Base-by-base conservation (phyloP, 164 flowering plant genomes). In the Piper betle region DNA sequence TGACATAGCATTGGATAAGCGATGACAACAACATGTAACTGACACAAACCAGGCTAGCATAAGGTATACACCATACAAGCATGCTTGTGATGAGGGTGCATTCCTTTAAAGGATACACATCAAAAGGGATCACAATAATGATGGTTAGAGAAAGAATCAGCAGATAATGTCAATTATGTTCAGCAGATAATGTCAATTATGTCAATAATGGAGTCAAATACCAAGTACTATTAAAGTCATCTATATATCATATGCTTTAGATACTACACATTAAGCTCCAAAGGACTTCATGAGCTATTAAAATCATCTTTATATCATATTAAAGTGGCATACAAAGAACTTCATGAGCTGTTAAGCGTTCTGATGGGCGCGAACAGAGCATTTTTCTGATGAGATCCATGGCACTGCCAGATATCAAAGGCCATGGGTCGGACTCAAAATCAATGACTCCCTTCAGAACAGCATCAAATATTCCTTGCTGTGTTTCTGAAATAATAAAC, bases 391-490 rank as follows among this genome's bases (percentile, higher is more conserved):
- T 94, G 48, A 94, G 87, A 77, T 94, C 97, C 75, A 91, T 94
- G 9, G 95, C 99, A 74, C 99, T 94, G 56, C 83, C 96, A 53
- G 99, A 91, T 62, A 94, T 91, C 48, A 86, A 41, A 39, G 99
- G 99, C 99, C 99, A 94, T 20, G 99, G 99, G 20, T 94, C 97
- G 16, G 99, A 91, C 3, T 88, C 97, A 67, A 94, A 94, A 69
- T 94, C 99, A 72, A 94, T 83, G 57, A 77, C 73, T 64, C 96
- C 99, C 73, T 91, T 91, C 77, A 94, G 74, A 52, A 94, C 99
- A 2, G 99, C 83, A 74, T 83, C 87, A 63, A 83, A 83, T 74
- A 83, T 83, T 25, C 87, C 88, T 67, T 83, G 88, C 64, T 83
- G 88, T 17, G 87, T 81, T 75, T 83, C 87, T 83, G 81, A 64